phyloP scores from a whole-genome alignment of 2,329 filamentous ascomycete genomes.

The Drechslerella coelobrocha region DNA sequence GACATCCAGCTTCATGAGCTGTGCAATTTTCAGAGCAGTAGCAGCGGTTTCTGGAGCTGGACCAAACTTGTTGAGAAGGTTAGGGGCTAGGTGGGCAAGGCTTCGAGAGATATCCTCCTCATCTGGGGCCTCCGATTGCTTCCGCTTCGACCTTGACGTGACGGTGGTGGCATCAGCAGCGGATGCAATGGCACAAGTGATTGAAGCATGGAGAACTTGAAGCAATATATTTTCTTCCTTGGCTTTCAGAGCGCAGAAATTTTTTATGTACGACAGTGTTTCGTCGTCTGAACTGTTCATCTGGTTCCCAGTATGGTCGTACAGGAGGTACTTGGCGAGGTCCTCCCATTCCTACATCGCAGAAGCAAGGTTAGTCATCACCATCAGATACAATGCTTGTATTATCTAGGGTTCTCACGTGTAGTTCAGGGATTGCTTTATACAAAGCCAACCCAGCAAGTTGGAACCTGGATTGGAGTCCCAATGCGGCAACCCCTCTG shows the following conservation, averaged over 20 bases:
- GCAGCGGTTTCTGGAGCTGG: conserved; percentile 86
- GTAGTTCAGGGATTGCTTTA: conserved; percentile 42
- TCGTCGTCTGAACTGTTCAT: conserved; percentile 60
- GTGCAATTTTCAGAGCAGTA: conserved; percentile 82
- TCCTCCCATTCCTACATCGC: conserved; percentile 77
- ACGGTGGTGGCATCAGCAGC: conserved; percentile 28
- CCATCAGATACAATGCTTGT: not conserved
- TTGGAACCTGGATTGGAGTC: conserved; percentile 47
- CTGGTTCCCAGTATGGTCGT: conserved; percentile 77
- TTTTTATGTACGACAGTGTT: conserved; percentile 68
- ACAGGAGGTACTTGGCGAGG: conserved; percentile 86
- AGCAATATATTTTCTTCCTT: conserved; percentile 84
- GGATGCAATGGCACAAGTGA: conserved; percentile 27
- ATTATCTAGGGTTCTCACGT: conserved; percentile 12
- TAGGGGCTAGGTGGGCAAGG: conserved; percentile 81
- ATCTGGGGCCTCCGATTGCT: conserved; percentile 45
- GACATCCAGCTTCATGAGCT: conserved; percentile 82
- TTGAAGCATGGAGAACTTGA: conserved; percentile 76
- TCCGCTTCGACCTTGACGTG: conserved; percentile 38
- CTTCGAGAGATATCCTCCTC: conserved; percentile 53
- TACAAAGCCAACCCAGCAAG: conserved; percentile 42
- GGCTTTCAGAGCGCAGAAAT: conserved; percentile 73
- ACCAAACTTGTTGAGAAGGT: conserved; percentile 88
- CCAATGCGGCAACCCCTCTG: conserved; percentile 53
- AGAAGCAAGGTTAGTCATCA: conserved; percentile 19